phyloP scores from a whole-genome alignment of 345 rosid genomes.

The Dovyalis caffra region DNA sequence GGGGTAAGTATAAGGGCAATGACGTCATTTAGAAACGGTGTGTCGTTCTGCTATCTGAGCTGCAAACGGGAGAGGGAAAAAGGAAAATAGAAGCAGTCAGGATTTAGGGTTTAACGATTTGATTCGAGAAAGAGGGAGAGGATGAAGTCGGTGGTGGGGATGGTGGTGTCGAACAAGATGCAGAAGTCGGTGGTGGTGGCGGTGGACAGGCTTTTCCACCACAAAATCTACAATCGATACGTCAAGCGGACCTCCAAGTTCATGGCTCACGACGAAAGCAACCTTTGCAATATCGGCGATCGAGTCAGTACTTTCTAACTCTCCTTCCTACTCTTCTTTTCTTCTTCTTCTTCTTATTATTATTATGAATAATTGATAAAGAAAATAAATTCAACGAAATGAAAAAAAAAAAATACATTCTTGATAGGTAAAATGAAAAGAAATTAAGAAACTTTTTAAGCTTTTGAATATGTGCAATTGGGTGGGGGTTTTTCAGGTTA shows the following conservation, averaged over 20 bases:
- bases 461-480: not conserved
- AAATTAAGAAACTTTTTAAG: too few species aligned
- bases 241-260: constrained; percentile 92
- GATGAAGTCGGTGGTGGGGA: constrained; percentile 41
- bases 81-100: too few species aligned
- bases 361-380: not conserved
- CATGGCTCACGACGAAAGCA: constrained; percentile 88
- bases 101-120: constrained; percentile 1
- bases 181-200: constrained; percentile 84
- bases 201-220: constrained; percentile 79
- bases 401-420: not conserved
- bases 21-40: not conserved
- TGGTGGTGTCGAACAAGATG: constrained; percentile 75
- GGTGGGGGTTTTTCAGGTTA: constrained; percentile 48
- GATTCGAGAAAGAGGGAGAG: not conserved
- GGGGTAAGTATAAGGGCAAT: too few species aligned
- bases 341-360: too few species aligned
- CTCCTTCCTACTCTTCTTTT: not conserved
- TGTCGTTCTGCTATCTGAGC: not conserved
- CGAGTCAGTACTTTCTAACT: constrained; percentile 36
- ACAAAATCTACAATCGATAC: constrained; percentile 74
- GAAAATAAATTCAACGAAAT: not conserved
- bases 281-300: constrained; percentile 83
- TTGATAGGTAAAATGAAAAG: not conserved
- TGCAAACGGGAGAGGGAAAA: not conserved